Conservation (phyloP, 108 stramenopile species). For the Nitzschia sp. region DNA sequence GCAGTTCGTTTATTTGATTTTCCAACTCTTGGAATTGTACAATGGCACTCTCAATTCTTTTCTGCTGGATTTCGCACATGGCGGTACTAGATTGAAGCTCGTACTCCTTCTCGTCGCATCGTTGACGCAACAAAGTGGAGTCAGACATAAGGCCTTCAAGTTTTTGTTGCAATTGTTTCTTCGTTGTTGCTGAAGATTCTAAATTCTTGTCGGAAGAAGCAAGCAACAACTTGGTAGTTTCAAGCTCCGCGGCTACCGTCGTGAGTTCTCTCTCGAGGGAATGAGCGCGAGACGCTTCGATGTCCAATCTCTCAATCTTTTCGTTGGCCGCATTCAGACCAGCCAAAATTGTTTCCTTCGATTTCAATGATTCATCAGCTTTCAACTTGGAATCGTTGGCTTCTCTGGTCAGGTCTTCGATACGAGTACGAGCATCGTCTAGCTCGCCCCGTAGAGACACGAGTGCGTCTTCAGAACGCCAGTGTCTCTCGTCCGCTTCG, state of each 20-base stretch:
- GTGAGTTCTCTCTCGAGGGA: no score
- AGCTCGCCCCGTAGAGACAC: constrained; percentile 1
- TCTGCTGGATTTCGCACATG: not conserved
- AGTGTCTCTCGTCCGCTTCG: no score
- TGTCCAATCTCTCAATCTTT: not conserved
- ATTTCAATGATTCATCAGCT: not conserved
- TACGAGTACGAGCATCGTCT: not conserved
- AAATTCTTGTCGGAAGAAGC: no score
- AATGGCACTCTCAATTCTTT: not conserved
- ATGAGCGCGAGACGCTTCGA: no score
- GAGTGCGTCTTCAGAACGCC: no score
- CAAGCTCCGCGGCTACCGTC: no score
- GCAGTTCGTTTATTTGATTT: not conserved
- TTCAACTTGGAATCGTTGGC: not conserved
- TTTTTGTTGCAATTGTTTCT: not conserved
- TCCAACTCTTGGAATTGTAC: not conserved
- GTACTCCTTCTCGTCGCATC: not conserved
- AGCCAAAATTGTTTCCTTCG: not conserved
- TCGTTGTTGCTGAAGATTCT: not conserved
- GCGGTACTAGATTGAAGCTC: not conserved
- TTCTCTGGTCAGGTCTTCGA: not conserved
- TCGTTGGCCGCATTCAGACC: not conserved
- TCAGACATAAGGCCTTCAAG: not conserved
- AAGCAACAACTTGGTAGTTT: no score
- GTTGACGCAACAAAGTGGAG: not conserved